These are phyloP conservation scores for Geotrichum bryndzae DNA, from an alignment of 1,139 yeast species.

Conservation along the genomic window DNA sequence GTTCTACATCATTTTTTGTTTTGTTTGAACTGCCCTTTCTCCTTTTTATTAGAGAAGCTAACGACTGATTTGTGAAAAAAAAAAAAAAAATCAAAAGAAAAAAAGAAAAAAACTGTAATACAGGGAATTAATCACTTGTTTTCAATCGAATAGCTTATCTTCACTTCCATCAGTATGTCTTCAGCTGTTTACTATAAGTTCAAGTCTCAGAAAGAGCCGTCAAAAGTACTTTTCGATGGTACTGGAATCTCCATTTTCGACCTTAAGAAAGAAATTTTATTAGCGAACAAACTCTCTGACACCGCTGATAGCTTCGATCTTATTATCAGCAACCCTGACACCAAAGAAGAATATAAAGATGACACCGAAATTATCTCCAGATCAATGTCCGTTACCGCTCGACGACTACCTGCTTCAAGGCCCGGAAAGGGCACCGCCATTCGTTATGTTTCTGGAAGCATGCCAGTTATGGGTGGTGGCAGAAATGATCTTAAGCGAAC, in stretches of 20 bases:
- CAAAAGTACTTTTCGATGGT: slow-evolving; percentile 85
- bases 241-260: slow-evolving; percentile 95
- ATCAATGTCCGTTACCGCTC: slow-evolving; percentile 75
- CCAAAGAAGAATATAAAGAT: slow-evolving; percentile 77
- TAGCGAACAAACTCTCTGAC: slow-evolving; percentile 72
- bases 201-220: slow-evolving; percentile 74
- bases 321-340: slow-evolving; percentile 67
- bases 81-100: neutral
- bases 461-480: slow-evolving; percentile 21
- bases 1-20: neutral
- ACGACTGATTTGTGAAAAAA: neutral
- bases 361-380: slow-evolving; percentile 80
- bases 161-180: slow-evolving; percentile 49
- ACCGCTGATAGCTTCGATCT: slow-evolving; percentile 77
- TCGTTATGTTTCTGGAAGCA: slow-evolving; percentile 72
- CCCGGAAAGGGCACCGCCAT: slow-evolving; percentile 50
- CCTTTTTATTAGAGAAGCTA: neutral
- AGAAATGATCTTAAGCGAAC: slow-evolving; percentile 31
- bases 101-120: neutral
- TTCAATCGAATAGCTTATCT: neutral
- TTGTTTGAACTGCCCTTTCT: neutral
- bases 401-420: slow-evolving; percentile 67
- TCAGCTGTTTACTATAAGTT: slow-evolving; percentile 86
- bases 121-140: neutral
- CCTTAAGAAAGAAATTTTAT: slow-evolving; percentile 80